Evolutionary conservation across 768 basidiomycete genomes (phyloP).

Genomic region (Boletus insuetus): DNA sequence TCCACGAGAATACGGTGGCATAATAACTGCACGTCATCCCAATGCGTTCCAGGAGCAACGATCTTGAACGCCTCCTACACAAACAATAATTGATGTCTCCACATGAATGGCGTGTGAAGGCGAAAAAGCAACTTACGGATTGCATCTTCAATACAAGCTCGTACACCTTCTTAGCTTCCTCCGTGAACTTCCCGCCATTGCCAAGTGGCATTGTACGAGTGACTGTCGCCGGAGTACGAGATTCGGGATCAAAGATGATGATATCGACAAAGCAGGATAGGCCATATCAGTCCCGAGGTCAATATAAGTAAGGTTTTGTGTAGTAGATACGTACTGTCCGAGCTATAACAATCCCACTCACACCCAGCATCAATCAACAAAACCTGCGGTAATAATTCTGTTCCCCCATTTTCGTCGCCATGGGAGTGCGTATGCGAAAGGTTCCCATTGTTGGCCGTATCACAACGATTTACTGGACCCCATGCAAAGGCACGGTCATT

Average conservation of each 20-base stretch:
- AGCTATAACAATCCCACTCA: slow-evolving; percentile 73
- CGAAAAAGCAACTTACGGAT: slow-evolving; percentile 41
- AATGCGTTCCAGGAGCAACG: slow-evolving; percentile 77
- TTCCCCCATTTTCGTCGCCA: slow-evolving; percentile 8
- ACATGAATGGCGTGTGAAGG: not conserved
- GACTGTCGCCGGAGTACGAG: slow-evolving; percentile 46
- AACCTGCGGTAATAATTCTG: slow-evolving; percentile 60
- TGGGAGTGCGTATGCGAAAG: slow-evolving; percentile 39
- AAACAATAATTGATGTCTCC: not conserved
- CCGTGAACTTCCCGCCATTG: slow-evolving; percentile 86
- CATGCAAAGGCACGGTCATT: slow-evolving; percentile 86
- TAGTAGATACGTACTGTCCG: slow-evolving; percentile 47
- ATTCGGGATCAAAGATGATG: not conserved
- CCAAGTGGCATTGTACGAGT: slow-evolving; percentile 91
- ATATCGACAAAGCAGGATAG: not conserved
- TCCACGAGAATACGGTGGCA: slow-evolving; percentile 81
- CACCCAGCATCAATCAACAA: slow-evolving; percentile 94
- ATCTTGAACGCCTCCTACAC: slow-evolving; percentile 67
- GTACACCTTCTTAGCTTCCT: slow-evolving; percentile 80
- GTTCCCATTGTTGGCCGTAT: slow-evolving; percentile 50
- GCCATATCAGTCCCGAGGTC: too few relatives aligned
- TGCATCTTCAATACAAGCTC: slow-evolving; percentile 91
- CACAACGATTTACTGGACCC: slow-evolving; percentile 64
- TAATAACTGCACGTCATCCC: slow-evolving; percentile 83
- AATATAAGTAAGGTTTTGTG: not conserved